Evolutionary conservation across 371 early-diverging fungal genomes (phyloP), one percentile per base, ranked within the genome.

Genomic region (Scutellospora calospora): DNA sequence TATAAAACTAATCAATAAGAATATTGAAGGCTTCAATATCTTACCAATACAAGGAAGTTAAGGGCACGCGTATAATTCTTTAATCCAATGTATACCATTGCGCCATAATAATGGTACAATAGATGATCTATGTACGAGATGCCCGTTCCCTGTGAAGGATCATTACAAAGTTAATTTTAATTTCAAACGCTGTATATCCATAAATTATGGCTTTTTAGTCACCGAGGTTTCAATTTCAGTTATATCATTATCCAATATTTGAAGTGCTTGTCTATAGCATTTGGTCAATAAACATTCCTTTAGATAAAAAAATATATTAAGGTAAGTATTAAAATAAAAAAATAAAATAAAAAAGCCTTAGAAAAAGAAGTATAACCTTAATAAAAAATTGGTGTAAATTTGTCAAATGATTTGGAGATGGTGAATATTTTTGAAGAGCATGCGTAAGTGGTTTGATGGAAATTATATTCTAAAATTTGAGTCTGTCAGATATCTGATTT

Each of bases 31-130:
- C 18, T 45, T 22, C 29, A 74, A 1, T 51, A 3, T 69, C 65
- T 83, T 86, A 89, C 91, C 86, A 93, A 69, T 20, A 84, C 82
- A 62, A 94, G 87, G 68, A 92, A 90, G 18, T 92, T 89, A 20
- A 92, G 80, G 1, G 97, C 95, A 9, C 89, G 84, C 11, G 87
- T 90, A 86, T 86, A 93, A 14, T 88, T 80, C 80, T 94, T 93
- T 78, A 92, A 88, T 33, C 89, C 92, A 38, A 92, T 89, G 78
- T 90, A 92, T 25, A 94, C 81, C 87, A 94, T 91, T 27, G 91
- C 93, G 54, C 94, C 94, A 81, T 95, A 94, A 84, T 95, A 96
- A 76, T 93, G 89, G 85, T 95, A 94, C 38, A 92, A 87, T 52
- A 95, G 83, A 83, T 91, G 92, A 72, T 89, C 89, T 63, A 89